phyloP scores from a whole-genome alignment of 768 basidiomycete species.

The Termitomyces sp. region DNA sequence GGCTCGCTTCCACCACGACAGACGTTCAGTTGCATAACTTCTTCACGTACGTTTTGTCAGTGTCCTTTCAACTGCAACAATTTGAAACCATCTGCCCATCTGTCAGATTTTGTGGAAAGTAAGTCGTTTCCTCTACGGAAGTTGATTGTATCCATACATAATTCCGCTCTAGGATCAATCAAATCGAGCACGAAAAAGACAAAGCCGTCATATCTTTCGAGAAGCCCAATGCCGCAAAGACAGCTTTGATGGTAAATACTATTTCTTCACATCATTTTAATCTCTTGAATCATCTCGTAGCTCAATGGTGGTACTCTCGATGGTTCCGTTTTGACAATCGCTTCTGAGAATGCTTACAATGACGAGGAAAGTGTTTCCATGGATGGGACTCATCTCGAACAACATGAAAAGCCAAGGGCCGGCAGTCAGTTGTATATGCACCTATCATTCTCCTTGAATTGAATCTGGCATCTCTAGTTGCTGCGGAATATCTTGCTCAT shows the following conservation, averaged over 20 bases:
- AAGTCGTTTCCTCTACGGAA: constrained; percentile 5
- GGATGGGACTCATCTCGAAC: constrained; percentile 46
- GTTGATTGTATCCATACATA: background rate
- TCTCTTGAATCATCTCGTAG: constrained; percentile 23
- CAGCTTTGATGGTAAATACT: constrained; percentile 70
- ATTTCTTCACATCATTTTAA: background rate
- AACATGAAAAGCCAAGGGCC: constrained; percentile 88
- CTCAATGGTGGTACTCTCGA: constrained; percentile 76
- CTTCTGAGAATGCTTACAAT: constrained; percentile 56
- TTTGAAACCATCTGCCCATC: background rate
- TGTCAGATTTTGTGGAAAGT: constrained; percentile 84
- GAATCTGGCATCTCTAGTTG: constrained; percentile 39
- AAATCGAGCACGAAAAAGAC: constrained; percentile 45
- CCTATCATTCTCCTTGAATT: background rate
- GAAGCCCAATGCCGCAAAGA: constrained; percentile 78
- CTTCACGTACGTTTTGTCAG: constrained; percentile 53
- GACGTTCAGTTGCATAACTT: constrained; percentile 69
- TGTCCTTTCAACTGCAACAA: background rate
- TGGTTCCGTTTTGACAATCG: constrained; percentile 61
- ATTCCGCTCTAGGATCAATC: constrained; percentile 43
- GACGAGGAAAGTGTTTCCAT: constrained; percentile 43
- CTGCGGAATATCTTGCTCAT: constrained; percentile 89
- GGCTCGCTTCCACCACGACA: constrained; percentile 60
- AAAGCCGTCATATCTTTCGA: constrained; percentile 77
- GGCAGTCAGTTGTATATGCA: constrained; percentile 47